Evolutionary conservation across 1,284 basidiomycete species (phyloP), one percentile per base, ranked within the genome.

Genomic region (Moesziomyces antarcticus): DNA sequence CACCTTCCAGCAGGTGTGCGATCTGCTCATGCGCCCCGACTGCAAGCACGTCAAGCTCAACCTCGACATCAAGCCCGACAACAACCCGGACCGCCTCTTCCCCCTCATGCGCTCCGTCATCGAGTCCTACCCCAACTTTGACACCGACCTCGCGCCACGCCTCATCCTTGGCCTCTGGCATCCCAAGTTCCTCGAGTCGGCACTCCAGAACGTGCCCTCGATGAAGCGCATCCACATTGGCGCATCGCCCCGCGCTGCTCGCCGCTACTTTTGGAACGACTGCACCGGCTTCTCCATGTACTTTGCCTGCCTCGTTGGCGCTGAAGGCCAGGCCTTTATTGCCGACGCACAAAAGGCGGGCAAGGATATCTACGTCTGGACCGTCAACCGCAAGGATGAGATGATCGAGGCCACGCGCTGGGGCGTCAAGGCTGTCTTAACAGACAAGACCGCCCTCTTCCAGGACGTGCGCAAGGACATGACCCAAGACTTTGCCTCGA

Each of bases 381-480:
- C 96, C 0, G 95, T 98, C 30, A 99, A 98, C 84, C 88, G 91
- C 49, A 89, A 90, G 11, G 89, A 90, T 64, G 91, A 96, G 83
- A 97, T 99, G 95, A 91, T 96, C 86, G 93, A 97, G 88, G 93
- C 93, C 65, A 91, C 92, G 20, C 87, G 93, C 73, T 97, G 94
- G 96, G 92, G 90, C 65, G 92, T 93, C 21, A 89, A 91, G 79
- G 93, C 90, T 11, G 92, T 99, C 74, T 88, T 99, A 70, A 96
- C 94, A 5, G 96, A 99, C 78, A 86, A 86, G 62, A 93, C 93
- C 6, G 88, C 88, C 77, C 88, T 87, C 4, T 94, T 92, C 89
- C 86, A 94, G 35, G 88, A 90, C 50, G 82, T 96, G 71, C 89
- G 93, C 47, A 85, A 86, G 22, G 88, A 89, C 43, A 86, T 95